Conservation (phyloP, 2,329 filamentous ascomycete species). For the Talaromyces atroroseus region DNA sequence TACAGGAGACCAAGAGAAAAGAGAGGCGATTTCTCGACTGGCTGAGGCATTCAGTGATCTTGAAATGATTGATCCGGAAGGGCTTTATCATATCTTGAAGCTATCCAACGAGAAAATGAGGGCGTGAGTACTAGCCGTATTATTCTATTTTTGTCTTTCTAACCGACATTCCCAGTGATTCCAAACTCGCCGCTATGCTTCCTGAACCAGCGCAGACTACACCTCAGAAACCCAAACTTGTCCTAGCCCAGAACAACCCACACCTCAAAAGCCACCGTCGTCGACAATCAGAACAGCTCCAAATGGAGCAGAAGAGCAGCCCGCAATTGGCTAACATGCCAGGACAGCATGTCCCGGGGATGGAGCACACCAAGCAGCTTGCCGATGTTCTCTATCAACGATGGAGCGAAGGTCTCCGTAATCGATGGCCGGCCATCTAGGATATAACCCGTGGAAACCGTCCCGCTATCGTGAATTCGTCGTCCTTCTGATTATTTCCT, state of each 20-base stretch:
- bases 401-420: slow-evolving; percentile 78
- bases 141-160: neutral
- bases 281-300: slow-evolving; percentile 49
- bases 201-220: slow-evolving; percentile 34
- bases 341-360: slow-evolving; percentile 60
- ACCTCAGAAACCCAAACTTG: slow-evolving; percentile 57
- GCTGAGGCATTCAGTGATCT: slow-evolving; percentile 81
- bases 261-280: slow-evolving; percentile 74
- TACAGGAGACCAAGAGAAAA: slow-evolving; percentile 62
- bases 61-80: slow-evolving; percentile 84
- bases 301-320: slow-evolving; percentile 32
- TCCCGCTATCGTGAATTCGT: neutral
- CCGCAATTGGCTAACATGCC: slow-evolving; percentile 45
- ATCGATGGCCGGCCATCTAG: slow-evolving; percentile 54
- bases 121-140: slow-evolving; percentile 23
- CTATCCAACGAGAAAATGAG: slow-evolving; percentile 69
- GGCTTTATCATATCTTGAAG: slow-evolving; percentile 77
- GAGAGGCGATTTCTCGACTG: slow-evolving; percentile 75
- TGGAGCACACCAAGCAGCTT: slow-evolving; percentile 88
- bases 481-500: neutral
- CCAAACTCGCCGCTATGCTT: slow-evolving; percentile 36
- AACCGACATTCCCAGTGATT: slow-evolving; percentile 23
- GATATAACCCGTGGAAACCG: neutral
- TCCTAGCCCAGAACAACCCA: slow-evolving; percentile 76
- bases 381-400: slow-evolving; percentile 85